Evolutionary conservation across 495 filamentous ascomycete genomes (phyloP), one percentile per base, ranked within the genome.

Genomic region (Neurospora sublineolata): DNA sequence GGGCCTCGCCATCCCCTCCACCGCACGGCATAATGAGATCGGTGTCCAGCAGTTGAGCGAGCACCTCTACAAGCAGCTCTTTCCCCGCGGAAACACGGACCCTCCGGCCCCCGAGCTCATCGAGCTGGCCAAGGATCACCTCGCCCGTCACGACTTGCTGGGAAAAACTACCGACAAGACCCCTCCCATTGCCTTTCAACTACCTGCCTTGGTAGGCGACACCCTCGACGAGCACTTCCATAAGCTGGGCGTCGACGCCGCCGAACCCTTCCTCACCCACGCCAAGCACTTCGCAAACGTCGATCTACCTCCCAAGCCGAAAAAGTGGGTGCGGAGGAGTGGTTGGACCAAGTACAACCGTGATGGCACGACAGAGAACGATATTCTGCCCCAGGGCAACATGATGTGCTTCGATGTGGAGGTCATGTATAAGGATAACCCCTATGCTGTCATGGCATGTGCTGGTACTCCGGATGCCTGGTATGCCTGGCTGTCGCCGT

Each of bases 401-500:
- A 89, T 93, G 87, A 81, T 99, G 46, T 92, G 90, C 37, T 99
- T 99, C 77, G 95, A 99, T 80, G 95, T 93, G 14, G 95, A 99
- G 81, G 94, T 97, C 67, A 90, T 99, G 89, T 99, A 90, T 84
- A 97, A 96, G 76, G 88, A 94, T 76, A 92, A 90, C 76, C 88
- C 91, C 0, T 98, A 91, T 80, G 94, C 95, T 7, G 92, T 96
- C 46, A 98, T 99, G 95, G 95, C 95, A 41, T 97, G 93, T 74
- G 95, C 95, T 11, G 91, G 89, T 68, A 92, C 92, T 73, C 89
- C 92, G 12, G 92, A 89, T 16, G 89, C 92, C 30, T 99, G 95
- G 95, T 99, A 98, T 82, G 92, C 91, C 2, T 99, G 95, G 95
- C 80, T 99, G 69, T 97, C 94, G 27, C 95, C 95, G 0, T 99